phyloP scores from a whole-genome alignment of 768 basidiomycete species.

The Hortiboletus flavorubellus region DNA sequence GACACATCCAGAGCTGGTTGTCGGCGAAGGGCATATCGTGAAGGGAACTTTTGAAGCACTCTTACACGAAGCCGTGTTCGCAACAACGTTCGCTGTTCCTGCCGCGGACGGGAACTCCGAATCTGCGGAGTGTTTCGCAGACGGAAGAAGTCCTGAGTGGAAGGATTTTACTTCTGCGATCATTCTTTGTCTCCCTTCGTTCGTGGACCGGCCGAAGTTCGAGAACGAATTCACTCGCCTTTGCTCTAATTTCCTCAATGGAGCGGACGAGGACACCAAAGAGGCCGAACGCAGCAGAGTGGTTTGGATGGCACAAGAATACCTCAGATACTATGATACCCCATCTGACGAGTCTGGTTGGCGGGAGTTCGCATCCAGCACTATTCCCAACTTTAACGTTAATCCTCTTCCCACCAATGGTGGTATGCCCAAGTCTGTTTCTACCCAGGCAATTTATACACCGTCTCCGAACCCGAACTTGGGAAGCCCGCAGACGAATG shows the following conservation, averaged over 20 bases:
- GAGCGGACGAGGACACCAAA: slow-evolving; percentile 41
- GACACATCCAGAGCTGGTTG: slow-evolving; percentile 69
- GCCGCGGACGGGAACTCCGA: slow-evolving; percentile 15
- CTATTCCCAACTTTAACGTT: slow-evolving; percentile 42
- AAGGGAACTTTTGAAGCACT: slow-evolving; percentile 78
- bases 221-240: slow-evolving; percentile 70
- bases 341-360: slow-evolving; percentile 53
- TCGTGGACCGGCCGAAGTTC: slow-evolving; percentile 54
- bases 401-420: slow-evolving; percentile 19
- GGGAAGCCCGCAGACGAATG: slow-evolving; percentile 21
- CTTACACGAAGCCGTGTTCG: slow-evolving; percentile 78
- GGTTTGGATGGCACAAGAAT: slow-evolving; percentile 63
- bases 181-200: slow-evolving; percentile 55
- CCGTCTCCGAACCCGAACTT: slow-evolving; percentile 44
- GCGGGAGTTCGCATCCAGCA: slow-evolving; percentile 54
- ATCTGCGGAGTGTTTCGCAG: slow-evolving; percentile 16
- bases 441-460: slow-evolving; percentile 51
- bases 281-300: slow-evolving; percentile 45
- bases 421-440: slow-evolving; percentile 43
- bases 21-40: slow-evolving; percentile 41
- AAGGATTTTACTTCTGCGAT: slow-evolving; percentile 60
- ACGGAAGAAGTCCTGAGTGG: slow-evolving; percentile 42
- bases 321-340: slow-evolving; percentile 53
- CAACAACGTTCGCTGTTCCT: slow-evolving; percentile 53
- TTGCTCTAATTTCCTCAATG: slow-evolving; percentile 60